Base-by-base conservation (phyloP, 2,329 filamentous ascomycete species). In the Hypoxylon sp. region DNA sequence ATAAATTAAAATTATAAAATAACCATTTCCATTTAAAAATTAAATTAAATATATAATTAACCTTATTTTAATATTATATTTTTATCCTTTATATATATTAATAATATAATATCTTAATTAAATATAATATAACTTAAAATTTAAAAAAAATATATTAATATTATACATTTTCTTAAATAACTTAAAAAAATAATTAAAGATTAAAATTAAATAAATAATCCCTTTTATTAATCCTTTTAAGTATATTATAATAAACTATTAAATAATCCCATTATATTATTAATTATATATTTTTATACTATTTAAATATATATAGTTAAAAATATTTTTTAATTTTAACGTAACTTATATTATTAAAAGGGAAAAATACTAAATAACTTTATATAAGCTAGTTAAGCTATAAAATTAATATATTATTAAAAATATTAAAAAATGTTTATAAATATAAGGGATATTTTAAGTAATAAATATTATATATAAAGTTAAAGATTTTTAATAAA, bases 41-140 rank as follows among this genome's bases (percentile, higher is more conserved):
- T 39, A 39, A 39, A 39, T 39, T n/a, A 39, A 39, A n/a, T 39
- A n/a, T 39, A 39, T 39, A 39, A 39, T 39, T 39, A 39, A 39
- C 35, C 5, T 39, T 39, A 39, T n/a, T 39, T 39, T 39, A n/a
- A 39, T 39, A 5, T 17, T n/a, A n/a, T 39, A 39, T 39, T 6
- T n/a, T 39, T 39, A 39, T 39, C 14, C n/a, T 6, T 39, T 39
- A 39, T 39, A 39, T n/a, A 39, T 39, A 39, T 5, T n/a, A 5
- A n/a, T 39, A 39, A 39, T 39, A 39, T 39, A 0, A 17, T 39
- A 39, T 39, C 4, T 39, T 39, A 39, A 39, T 39, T 39, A 39
- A 39, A n/a, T 8, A 39, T 39, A n/a, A 17, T n/a, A n/a, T 39
- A 39, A 5, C 1, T 39, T n/a, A 39, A 39, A n/a, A 6, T 39